Evolutionary conservation across 2,329 filamentous ascomycete species (phyloP).

Genomic region (Knufia fluminis): DNA sequence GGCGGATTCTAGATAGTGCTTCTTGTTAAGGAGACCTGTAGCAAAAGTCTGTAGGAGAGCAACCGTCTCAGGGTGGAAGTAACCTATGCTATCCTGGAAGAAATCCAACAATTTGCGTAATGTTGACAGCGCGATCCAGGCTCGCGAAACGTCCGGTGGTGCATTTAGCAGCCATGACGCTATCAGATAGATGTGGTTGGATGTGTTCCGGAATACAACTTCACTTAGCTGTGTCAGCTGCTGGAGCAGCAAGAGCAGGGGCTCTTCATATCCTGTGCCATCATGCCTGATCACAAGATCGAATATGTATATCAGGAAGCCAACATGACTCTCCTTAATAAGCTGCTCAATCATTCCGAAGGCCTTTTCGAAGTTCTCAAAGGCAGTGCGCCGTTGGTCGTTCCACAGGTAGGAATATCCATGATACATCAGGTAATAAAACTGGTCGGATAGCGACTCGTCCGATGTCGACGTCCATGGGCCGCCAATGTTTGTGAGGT

Average conservation of each 20-base stretch:
- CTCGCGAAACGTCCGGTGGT: conserved; percentile 12
- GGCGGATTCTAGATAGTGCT: conserved; percentile 20
- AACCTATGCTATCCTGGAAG: conserved; percentile 23
- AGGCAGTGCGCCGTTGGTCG: conserved; percentile 19
- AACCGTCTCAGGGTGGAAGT: conserved; percentile 22
- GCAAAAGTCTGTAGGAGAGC: conserved; percentile 23
- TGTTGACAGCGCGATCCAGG: conserved; percentile 19
- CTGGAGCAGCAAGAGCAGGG: conserved; percentile 19
- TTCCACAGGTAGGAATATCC: conserved; percentile 23
- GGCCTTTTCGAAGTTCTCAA: conserved; percentile 21
- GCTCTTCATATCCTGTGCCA: conserved; percentile 22
- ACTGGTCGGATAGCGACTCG: conserved; percentile 20
- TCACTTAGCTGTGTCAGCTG: conserved; percentile 20
- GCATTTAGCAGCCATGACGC: conserved; percentile 17
- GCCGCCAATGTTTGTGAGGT: conserved; percentile 16
- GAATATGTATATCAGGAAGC: conserved; percentile 23
- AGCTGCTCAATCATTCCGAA: conserved; percentile 20
- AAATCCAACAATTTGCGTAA: conserved; percentile 21
- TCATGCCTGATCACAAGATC: conserved; percentile 23
- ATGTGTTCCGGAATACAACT: conserved; percentile 17
- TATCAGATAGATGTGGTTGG: conserved; percentile 20
- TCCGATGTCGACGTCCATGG: conserved; percentile 22
- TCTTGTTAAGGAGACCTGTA: conserved; percentile 19
- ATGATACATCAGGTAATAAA: conserved; percentile 23
- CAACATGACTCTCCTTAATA: conserved; percentile 21